A percentile compares a stretch with the other conserved stretches of the same genome.
Conservation (phyloP, 164 flowering plant genomes). For the Amborella trichopoda region DNA sequence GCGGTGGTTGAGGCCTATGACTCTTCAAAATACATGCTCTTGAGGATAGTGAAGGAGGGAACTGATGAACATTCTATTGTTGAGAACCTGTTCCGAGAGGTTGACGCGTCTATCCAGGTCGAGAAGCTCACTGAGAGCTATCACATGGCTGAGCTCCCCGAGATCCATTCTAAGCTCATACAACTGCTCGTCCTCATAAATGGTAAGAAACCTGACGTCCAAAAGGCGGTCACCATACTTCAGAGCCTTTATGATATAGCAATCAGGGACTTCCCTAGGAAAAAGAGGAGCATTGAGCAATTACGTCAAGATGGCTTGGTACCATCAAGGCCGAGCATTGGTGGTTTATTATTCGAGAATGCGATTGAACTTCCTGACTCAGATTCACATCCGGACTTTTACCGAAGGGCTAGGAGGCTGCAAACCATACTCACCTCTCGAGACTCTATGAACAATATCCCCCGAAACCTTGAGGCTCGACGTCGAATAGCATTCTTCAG, state of each 20-base stretch:
- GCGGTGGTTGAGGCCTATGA: slow-evolving; percentile 86
- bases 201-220: slow-evolving; percentile 29
- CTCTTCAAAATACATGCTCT: slow-evolving; percentile 55
- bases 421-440: slow-evolving; percentile 60
- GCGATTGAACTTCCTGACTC: slow-evolving; percentile 49
- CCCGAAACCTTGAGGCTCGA: slow-evolving; percentile 72
- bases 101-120: slow-evolving; percentile 34
- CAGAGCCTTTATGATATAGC: slow-evolving; percentile 75
- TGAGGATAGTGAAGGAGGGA: slow-evolving; percentile 29
- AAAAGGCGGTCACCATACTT: slow-evolving; percentile 39
- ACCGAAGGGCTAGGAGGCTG: slow-evolving; percentile 56
- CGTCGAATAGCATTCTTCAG: slow-evolving; percentile 82
- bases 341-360: slow-evolving; percentile 64
- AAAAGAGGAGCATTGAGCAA: slow-evolving; percentile 30
- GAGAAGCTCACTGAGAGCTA: slow-evolving; percentile 44
- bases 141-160: slow-evolving; percentile 25
- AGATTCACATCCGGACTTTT: slow-evolving; percentile 32
- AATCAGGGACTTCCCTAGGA: slow-evolving; percentile 51
- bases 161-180: slow-evolving; percentile 49
- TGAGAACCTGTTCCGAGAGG: slow-evolving; percentile 33
- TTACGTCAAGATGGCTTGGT: slow-evolving; percentile 53
- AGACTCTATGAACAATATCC: slow-evolving; percentile 79
- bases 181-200: slow-evolving; percentile 46
- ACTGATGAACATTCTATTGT: slow-evolving; percentile 42
- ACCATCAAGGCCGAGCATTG: slow-evolving; percentile 10